These are phyloP conservation scores for Aaosphaeria pasadenensis DNA, from an alignment of 2,329 filamentous ascomycete species.

Conservation along the genomic window DNA sequence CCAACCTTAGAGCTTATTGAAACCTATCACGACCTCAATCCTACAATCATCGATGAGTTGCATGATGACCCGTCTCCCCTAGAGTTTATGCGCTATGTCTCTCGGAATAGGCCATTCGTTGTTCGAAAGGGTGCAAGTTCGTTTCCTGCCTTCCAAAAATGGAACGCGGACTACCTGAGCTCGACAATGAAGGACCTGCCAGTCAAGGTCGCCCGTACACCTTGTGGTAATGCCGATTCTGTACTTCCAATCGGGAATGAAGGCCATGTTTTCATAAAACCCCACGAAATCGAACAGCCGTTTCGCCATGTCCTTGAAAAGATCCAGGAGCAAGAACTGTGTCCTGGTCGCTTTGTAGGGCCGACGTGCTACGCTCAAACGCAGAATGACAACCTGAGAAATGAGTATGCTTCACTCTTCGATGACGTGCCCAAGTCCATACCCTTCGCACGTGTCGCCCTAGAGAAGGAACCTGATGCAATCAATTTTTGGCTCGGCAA, in stretches of 20 bases:
- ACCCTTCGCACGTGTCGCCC: slow-evolving; percentile 70
- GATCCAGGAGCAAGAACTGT: slow-evolving; percentile 55
- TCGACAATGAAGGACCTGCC: slow-evolving; percentile 52
- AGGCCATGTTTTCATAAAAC: slow-evolving; percentile 61
- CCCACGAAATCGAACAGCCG: slow-evolving; percentile 62
- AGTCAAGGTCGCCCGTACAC: slow-evolving; percentile 78
- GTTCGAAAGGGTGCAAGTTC: slow-evolving; percentile 59
- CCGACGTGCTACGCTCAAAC: slow-evolving; percentile 65
- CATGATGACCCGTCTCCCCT: slow-evolving; percentile 66
- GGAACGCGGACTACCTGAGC: slow-evolving; percentile 61
- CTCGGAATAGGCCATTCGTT: slow-evolving; percentile 72
- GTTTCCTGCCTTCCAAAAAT: slow-evolving; percentile 63
- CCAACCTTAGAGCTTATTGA: slow-evolving; percentile 51
- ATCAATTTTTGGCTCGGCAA: slow-evolving; percentile 81
- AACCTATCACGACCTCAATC: slow-evolving; percentile 73
- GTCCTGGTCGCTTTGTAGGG: background rate
- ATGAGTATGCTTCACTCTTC: slow-evolving; percentile 67
- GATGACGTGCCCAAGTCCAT: slow-evolving; percentile 62
- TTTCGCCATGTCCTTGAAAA: slow-evolving; percentile 63
- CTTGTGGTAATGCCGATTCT: slow-evolving; percentile 59
- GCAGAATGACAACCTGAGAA: slow-evolving; percentile 77
- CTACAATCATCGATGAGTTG: slow-evolving; percentile 58
- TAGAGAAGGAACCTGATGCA: slow-evolving; percentile 65
- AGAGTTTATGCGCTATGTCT: slow-evolving; percentile 76
- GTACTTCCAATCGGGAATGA: slow-evolving; percentile 57